A percentile compares a stretch with the other conserved stretches of the same genome.
Evolutionary conservation across 106 monocot species (phyloP).

Genomic region (Acorus gramineus): DNA sequence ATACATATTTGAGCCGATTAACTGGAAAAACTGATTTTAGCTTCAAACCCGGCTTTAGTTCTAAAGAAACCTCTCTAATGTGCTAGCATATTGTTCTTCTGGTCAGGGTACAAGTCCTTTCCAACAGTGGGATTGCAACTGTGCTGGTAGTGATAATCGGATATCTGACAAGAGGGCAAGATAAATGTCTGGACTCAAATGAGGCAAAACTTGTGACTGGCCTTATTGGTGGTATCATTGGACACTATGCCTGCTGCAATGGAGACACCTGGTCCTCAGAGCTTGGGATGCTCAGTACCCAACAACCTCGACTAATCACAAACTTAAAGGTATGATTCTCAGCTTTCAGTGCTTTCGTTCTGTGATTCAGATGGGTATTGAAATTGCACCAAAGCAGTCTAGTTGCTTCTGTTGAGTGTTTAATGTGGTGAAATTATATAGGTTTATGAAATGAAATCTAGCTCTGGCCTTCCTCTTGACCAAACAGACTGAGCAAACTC

Average conservation of each 20-base stretch:
- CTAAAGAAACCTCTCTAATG: too few relatives aligned
- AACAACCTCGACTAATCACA: slow-evolving; percentile 65
- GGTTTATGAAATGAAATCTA: too few relatives aligned
- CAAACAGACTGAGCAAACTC: too few relatives aligned
- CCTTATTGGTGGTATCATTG: slow-evolving; percentile 79
- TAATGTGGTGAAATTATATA: too few relatives aligned
- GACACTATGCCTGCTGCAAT: slow-evolving; percentile 94
- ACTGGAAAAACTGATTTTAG: too few relatives aligned
- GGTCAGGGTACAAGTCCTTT: slow-evolving; percentile 61
- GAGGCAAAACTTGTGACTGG: slow-evolving; percentile 50
- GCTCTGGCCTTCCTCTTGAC: too few relatives aligned
- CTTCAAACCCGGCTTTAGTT: too few relatives aligned
- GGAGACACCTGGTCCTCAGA: slow-evolving; percentile 99
- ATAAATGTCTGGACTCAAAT: slow-evolving; percentile 63
- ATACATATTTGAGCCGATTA: too few relatives aligned
- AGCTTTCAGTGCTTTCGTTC: neutral
- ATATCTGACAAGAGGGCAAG: slow-evolving; percentile 28
- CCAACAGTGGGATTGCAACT: slow-evolving; percentile 65
- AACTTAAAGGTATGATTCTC: slow-evolving; percentile 55
- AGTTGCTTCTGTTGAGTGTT: too few relatives aligned
- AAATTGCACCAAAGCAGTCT: too few relatives aligned
- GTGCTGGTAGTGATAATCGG: slow-evolving; percentile 44
- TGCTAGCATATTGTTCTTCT: neutral
- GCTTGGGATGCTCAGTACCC: slow-evolving; percentile 66
- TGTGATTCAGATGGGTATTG: too few relatives aligned